Evolutionary conservation across 2,329 filamentous ascomycete genomes (phyloP).

Genomic region (Ilyonectria sp.): DNA sequence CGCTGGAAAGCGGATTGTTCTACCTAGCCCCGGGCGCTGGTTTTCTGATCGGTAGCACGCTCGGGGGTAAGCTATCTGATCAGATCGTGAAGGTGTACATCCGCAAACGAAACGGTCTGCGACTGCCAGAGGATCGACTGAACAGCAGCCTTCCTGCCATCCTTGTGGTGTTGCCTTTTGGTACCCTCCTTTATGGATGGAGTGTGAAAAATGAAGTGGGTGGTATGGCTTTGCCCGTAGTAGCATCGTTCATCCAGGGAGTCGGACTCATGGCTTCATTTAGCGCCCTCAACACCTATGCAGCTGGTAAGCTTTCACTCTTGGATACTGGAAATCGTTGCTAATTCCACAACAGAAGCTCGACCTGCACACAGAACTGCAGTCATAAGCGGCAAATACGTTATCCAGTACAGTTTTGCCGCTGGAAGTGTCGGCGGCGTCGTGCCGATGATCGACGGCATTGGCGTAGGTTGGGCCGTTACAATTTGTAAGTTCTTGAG

Average conservation of each 20-base stretch:
- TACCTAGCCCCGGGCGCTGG: slow-evolving; percentile 79
- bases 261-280: slow-evolving; percentile 56
- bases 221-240: slow-evolving; percentile 53
- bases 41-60: slow-evolving; percentile 75
- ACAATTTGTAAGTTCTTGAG: slow-evolving; percentile 39
- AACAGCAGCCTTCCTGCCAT: slow-evolving; percentile 50
- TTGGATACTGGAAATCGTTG: rapidly evolving
- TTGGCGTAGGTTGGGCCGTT: slow-evolving; percentile 46
- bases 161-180: slow-evolving; percentile 51
- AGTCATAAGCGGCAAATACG: slow-evolving; percentile 47
- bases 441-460: slow-evolving; percentile 43
- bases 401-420: slow-evolving; percentile 45
- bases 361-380: slow-evolving; percentile 44
- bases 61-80: slow-evolving; percentile 69
- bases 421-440: slow-evolving; percentile 46
- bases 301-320: slow-evolving; percentile 48
- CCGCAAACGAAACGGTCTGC: slow-evolving; percentile 51
- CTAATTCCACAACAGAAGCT: slow-evolving; percentile 36
- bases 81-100: slow-evolving; percentile 57
- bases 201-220: slow-evolving; percentile 51
- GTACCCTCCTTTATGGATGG: slow-evolving; percentile 55
- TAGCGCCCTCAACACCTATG: slow-evolving; percentile 57
- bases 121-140: slow-evolving; percentile 51
- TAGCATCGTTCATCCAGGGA: slow-evolving; percentile 52
- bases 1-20: slow-evolving; percentile 76